Percentiles rank a stretch among this genome's conserved stretches.
Evolutionary conservation across 306 rosid genomes (phyloP).

Genomic region (Corylus americana): DNA sequence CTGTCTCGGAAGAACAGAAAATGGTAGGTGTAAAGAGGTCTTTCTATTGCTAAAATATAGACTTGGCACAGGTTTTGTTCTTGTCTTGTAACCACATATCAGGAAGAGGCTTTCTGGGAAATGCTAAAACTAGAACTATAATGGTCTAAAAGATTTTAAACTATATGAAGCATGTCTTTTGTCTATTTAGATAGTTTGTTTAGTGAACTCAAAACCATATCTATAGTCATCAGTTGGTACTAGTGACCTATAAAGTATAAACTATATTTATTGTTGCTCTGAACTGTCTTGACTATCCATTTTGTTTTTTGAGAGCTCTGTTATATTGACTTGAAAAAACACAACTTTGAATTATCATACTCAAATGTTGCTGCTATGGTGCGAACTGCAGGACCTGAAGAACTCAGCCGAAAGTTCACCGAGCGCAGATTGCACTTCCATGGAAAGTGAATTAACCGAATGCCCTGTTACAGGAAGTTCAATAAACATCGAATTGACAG

Average conservation of each 20-base stretch:
- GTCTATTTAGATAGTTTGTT: background rate
- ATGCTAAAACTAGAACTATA: background rate
- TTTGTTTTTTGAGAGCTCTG: background rate
- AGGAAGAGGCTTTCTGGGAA: background rate
- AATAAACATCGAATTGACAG: slow-evolving; percentile 15
- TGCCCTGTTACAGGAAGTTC: slow-evolving; percentile 30
- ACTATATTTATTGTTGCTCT: background rate
- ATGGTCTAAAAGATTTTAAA: background rate
- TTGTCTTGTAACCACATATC: slow-evolving; percentile 17
- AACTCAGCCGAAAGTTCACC: slow-evolving; percentile 24
- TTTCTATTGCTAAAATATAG: slow-evolving; percentile 5
- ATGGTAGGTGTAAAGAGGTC: slow-evolving; percentile 28
- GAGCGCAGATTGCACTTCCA: slow-evolving; percentile 13
- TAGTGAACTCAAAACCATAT: background rate
- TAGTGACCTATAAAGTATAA: background rate
- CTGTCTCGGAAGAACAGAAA: slow-evolving; percentile 27
- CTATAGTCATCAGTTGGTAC: background rate
- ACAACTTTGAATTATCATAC: background rate
- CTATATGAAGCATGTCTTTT: slow-evolving; percentile 8
- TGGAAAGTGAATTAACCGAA: slow-evolving; percentile 26
- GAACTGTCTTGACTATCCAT: background rate
- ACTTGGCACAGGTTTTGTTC: background rate
- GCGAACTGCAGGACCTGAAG: slow-evolving; percentile 39
- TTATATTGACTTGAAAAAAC: slow-evolving; percentile 14
- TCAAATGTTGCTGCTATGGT: slow-evolving; percentile 15